Evolutionary conservation across 1,284 basidiomycete species (phyloP), one percentile per base, ranked within the genome.

Genomic region (Rhodotorula sp.): DNA sequence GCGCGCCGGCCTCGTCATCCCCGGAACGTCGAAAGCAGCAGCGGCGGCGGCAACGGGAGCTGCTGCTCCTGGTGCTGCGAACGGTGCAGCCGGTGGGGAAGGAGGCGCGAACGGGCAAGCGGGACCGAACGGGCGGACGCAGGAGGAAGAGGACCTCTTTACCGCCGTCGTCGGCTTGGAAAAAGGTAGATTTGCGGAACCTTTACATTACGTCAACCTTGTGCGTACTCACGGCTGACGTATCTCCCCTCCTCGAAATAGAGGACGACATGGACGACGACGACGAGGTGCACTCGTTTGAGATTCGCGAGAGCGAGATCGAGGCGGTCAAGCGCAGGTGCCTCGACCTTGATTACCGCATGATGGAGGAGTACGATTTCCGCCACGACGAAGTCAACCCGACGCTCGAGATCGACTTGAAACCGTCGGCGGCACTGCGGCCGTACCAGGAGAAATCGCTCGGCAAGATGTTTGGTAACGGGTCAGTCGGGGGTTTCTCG

Each of bases 401-500:
- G 44, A 95, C 95, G 80, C 85, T 98, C 64, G 95, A 97, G 79
- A 97, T 98, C 71, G 95, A 97, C 82, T 86, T 97, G 66, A 97
- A 97, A 80, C 95, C 95, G 4, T 91, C 93, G 62, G 97, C 95
- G 0, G 90, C 93, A 74, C 96, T 98, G 79, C 87, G 95, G 68
- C 92, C 95, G 18, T 98, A 98, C 81, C 95, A 98, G 81, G 95
- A 97, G 82, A 97, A 95, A 59, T 93, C 91, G 79, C 82, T 97
- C 61, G 94, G 92, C 75, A 98, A 98, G 82, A 97, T 98, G 95
- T 97, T 97, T 80, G 95, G 95, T 68, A 97, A 98, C 80, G 95
- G 93, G 90, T 91, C 79, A 67, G 85, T 79, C 26, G 37, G 37
- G 4, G 37, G 4, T 24, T 49, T 56, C 44, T 56, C 60, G 67